Evolutionary conservation across 441 rosid genomes (phyloP), one percentile per base, ranked within the genome.

Genomic region (Codiaeum variegatum): DNA sequence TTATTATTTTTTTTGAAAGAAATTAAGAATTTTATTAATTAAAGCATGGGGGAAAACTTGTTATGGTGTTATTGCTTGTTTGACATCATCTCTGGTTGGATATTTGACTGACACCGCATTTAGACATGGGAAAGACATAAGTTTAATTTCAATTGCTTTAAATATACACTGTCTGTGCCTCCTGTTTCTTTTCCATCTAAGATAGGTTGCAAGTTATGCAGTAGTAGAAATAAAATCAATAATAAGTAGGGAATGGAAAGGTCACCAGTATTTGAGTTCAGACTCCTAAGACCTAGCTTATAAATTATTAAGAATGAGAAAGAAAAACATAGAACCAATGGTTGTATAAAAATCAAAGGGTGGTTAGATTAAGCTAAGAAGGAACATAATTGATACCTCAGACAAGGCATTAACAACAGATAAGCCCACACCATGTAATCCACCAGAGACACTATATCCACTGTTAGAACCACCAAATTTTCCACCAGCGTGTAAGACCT

Each of bases 401-500:
- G 99, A 95, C 81, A 93, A 83, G 58, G 98, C 98, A 87, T 95
- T 95, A 71, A 95, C 99, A 80, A 93, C 99, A 5, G 97, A 93
- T 75, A 95, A 88, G 73, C 99, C 99, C 62, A 95, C 99, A 74
- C 99, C 99, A 66, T 95, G 98, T 75, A 95, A 76, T 74, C 99
- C 99, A 70, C 99, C 99, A 71, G 99, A 95, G 64, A 95, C 97
- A 70, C 83, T 90, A 73, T 95, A 95, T 32, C 99, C 99, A 64
- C 98, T 93, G 75, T 92, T 90, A 72, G 89, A 82, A 67, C 99
- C 99, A 67, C 98, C 99, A 90, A 93, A 95, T 78, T 95, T 95
- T 54, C 98, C 98, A 55, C 98, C 98, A 70, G 99, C 99, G 75
- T 95, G 99, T 81, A 95, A 82, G 79, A 93, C 87, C 99, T 95